Percentiles rank a stretch among this genome's conserved stretches.
These are phyloP conservation scores for Suhomyces sp. DNA, from an alignment of 805 yeast species.

Conservation along the genomic window DNA sequence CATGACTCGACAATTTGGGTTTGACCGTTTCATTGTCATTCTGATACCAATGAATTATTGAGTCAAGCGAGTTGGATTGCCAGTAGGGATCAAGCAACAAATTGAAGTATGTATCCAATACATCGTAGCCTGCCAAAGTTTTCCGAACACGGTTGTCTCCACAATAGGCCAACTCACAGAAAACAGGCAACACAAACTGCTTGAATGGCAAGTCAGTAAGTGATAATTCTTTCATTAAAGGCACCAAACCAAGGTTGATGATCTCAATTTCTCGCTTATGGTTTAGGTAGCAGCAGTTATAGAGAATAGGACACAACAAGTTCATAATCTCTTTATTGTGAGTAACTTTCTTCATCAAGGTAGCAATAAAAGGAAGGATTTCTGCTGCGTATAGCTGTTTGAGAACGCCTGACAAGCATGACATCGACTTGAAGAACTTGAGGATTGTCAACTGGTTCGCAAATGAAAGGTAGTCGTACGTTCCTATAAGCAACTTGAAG, in stretches of 20 bases:
- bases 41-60: slow-evolving; percentile 41
- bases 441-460: slow-evolving; percentile 38
- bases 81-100: slow-evolving; percentile 52
- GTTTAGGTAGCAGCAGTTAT: slow-evolving; percentile 51
- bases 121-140: slow-evolving; percentile 34
- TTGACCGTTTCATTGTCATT: slow-evolving; percentile 22
- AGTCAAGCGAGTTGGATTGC: slow-evolving; percentile 55
- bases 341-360: slow-evolving; percentile 23
- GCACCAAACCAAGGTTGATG: slow-evolving; percentile 46
- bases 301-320: slow-evolving; percentile 46
- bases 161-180: slow-evolving; percentile 52
- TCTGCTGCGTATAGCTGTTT: slow-evolving; percentile 36
- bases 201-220: slow-evolving; percentile 41
- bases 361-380: slow-evolving; percentile 43
- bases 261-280: slow-evolving; percentile 44
- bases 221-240: slow-evolving; percentile 39
- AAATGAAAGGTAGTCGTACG: slow-evolving; percentile 29
- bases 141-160: slow-evolving; percentile 34
- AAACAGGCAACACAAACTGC: slow-evolving; percentile 51
- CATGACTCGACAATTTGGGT: slow-evolving; percentile 23
- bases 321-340: slow-evolving; percentile 42
- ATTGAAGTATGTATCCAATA: slow-evolving; percentile 36
- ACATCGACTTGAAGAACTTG: slow-evolving; percentile 44
- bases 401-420: slow-evolving; percentile 33
- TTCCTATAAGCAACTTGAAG: slow-evolving; percentile 41